Evolutionary conservation across 208 protist species (phyloP), one percentile per base, ranked within the genome.

Genomic region (Leishmania major): DNA sequence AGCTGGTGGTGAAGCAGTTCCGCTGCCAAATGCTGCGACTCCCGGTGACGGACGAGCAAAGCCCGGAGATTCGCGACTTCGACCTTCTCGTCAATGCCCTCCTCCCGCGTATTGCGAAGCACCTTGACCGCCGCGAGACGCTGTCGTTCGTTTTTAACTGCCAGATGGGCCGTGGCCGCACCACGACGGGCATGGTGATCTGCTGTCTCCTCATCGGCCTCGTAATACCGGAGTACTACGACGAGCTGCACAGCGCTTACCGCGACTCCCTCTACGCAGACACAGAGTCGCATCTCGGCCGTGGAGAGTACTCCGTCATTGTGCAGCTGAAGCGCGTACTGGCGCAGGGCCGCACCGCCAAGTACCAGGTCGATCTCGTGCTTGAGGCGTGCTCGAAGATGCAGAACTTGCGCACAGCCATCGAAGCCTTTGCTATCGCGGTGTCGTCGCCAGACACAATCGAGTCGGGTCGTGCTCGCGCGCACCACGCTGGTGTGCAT

Each of bases 61-160:
- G 94, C 75, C 94, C 94, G 3, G 86, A 86, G 19, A 89, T 92
- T 66, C 80, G 88, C 17, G 92, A 96, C 77, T 97, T 97, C 79
- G 94, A 97, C 78, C 69, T 86, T 0, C 92, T 97, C 51, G 91
- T 95, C 19, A 71, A 78, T 0, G 87, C 83, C 22, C 82, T 97
- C 51, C 86, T 97, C 57, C 94, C 94, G 1, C 88, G 82, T 73
- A 95, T 97, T 75, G 88, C 90, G 35, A 79, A 93, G 62, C 92
- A 95, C 84, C 85, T 92, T 49, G 92, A 93, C 78, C 89, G 89
- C 40, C 87, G 88, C 45, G 93, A 96, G 79, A 93, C 94, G 70
- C 80, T 96, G 8, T 97, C 94, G 17, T 97, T 97, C 79, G 93
- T 97, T 45, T 97, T 97, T 81, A 97, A 97, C 81, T 97, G 94